phyloP scores from a whole-genome alignment of 441 rosid genomes.

The Pelargonium myrrhifolium region DNA sequence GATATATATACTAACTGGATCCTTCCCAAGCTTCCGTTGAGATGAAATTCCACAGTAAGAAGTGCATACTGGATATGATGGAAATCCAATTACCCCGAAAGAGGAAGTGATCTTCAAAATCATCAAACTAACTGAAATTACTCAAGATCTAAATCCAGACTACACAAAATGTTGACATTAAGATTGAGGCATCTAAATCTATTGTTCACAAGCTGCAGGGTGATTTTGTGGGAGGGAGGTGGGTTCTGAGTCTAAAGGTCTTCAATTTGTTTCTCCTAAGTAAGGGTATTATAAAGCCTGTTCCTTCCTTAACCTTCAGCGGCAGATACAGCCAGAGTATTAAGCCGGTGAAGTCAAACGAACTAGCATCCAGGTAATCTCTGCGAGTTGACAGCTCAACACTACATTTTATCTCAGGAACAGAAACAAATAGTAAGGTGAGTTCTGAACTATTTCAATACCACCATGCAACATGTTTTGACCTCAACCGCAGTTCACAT shows the following conservation, averaged over 20 bases:
- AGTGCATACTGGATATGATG: background rate
- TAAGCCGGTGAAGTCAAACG: too few relatives aligned
- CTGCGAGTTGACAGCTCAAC: too few relatives aligned
- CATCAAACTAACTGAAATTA: background rate
- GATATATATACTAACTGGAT: background rate
- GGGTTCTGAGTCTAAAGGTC: too few relatives aligned
- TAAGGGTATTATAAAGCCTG: background rate
- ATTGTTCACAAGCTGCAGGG: background rate
- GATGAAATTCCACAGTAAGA: background rate
- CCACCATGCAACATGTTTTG: background rate
- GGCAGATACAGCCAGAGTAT: background rate
- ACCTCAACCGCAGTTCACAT: background rate
- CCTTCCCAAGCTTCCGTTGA: background rate
- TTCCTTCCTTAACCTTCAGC: background rate
- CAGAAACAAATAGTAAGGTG: too few relatives aligned
- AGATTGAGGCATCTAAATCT: background rate
- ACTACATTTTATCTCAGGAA: too few relatives aligned
- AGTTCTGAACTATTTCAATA: too few relatives aligned
- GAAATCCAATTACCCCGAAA: background rate
- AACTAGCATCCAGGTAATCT: too few relatives aligned
- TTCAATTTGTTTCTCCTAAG: background rate
- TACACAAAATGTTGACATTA: background rate
- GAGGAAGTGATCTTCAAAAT: background rate
- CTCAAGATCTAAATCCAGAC: slow-evolving; percentile 1
- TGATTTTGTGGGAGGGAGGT: too few relatives aligned